Percentiles rank a stretch among this genome's conserved stretches.
These are phyloP conservation scores for Pyrenula aspistea DNA, from an alignment of 495 filamentous ascomycete genomes.

Conservation along the genomic window DNA sequence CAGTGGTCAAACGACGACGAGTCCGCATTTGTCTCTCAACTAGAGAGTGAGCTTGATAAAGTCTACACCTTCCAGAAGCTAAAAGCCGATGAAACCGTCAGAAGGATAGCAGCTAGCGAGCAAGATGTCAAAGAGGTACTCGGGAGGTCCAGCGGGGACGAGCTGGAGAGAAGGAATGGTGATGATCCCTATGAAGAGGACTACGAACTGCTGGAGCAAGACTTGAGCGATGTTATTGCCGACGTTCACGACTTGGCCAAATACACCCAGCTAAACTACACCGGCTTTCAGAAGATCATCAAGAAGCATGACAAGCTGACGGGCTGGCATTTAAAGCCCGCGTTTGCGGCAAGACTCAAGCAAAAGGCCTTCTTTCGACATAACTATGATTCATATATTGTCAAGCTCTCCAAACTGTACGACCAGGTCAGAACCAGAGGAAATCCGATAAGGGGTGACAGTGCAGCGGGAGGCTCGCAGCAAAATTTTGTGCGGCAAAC, in stretches of 20 bases:
- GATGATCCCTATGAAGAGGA: constrained; percentile 73
- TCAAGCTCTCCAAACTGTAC: constrained; percentile 92
- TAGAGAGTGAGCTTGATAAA: constrained; percentile 90
- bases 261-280: constrained; percentile 97
- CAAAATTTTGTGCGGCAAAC: constrained; percentile 96
- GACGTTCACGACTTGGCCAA: constrained; percentile 98
- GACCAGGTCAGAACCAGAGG: constrained; percentile 87
- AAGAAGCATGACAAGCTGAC: constrained; percentile 99
- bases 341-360: constrained; percentile 85
- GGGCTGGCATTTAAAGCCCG: constrained; percentile 81
- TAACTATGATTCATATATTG: constrained; percentile 93
- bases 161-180: constrained; percentile 20
- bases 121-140: constrained; percentile 83
- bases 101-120: constrained; percentile 76
- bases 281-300: constrained; percentile 99
- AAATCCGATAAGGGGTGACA: constrained; percentile 84
- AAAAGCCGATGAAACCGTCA: constrained; percentile 86
- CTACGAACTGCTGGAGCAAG: constrained; percentile 87
- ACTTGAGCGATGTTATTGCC: constrained; percentile 93
- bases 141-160: constrained; percentile 42
- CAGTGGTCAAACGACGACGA: constrained; percentile 91
- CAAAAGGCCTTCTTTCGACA: constrained; percentile 97
- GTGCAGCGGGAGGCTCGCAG: constrained; percentile 79
- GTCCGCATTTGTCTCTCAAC: constrained; percentile 68
- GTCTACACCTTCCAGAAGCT: constrained; percentile 94